These are phyloP conservation scores for Wallacemonas sp. DNA, from an alignment of 208 protist species.

Conservation along the genomic window DNA sequence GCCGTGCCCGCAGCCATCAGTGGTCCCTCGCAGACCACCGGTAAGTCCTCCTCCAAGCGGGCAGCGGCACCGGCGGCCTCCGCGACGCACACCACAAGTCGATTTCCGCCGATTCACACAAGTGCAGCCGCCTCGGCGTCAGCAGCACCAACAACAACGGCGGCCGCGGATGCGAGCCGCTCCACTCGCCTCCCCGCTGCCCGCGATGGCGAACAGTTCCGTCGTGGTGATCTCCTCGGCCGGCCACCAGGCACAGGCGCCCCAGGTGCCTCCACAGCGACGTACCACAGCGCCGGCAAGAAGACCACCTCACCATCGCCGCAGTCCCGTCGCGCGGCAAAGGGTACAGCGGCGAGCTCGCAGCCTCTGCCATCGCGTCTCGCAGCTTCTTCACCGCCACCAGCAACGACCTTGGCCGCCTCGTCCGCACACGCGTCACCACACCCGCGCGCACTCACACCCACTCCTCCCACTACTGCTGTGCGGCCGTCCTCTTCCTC, in stretches of 20 bases:
- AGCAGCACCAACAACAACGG: too few relatives aligned
- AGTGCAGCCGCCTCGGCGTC: too few relatives aligned
- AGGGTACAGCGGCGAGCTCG: neutral
- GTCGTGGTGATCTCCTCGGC: slow-evolving; percentile 7
- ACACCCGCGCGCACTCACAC: neutral
- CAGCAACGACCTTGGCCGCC: neutral
- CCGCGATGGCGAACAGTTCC: slow-evolving; percentile 6
- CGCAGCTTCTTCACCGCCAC: neutral
- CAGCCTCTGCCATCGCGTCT: neutral
- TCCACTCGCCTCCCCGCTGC: neutral
- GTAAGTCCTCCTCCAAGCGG: too few relatives aligned
- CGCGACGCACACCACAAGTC: too few relatives aligned
- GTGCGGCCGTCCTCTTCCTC: neutral
- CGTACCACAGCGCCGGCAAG: neutral
- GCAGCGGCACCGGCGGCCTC: too few relatives aligned
- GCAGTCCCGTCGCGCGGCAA: neutral
- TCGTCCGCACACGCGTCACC: neutral
- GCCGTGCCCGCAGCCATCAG: neutral
- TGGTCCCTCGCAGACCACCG: too few relatives aligned
- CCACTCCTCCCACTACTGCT: neutral
- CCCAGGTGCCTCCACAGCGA: neutral
- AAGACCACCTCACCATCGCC: neutral
- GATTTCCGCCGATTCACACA: too few relatives aligned
- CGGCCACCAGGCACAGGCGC: neutral
- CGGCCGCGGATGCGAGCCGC: neutral